phyloP scores from a whole-genome alignment of 163 green algal genomes.

The Scenedesmus sp. region DNA sequence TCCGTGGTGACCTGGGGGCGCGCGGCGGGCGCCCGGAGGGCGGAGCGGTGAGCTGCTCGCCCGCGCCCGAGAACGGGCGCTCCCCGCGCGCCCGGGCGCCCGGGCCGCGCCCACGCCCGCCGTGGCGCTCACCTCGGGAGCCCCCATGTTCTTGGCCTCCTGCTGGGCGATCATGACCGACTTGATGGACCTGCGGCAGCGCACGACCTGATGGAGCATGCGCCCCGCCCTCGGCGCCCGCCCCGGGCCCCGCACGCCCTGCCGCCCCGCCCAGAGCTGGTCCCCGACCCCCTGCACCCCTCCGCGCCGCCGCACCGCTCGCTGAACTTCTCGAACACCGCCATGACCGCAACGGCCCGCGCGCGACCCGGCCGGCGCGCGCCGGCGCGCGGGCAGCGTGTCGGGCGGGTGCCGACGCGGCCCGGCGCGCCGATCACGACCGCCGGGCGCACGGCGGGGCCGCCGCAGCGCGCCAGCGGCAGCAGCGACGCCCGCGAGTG shows the following conservation, averaged over 20 bases:
- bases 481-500: too few species aligned
- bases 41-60: too few species aligned
- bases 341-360: neutral
- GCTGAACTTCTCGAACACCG: conserved; percentile 36
- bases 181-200: conserved; percentile 86
- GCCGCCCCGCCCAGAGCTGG: too few species aligned
- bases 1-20: conserved; percentile 79
- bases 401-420: too few species aligned
- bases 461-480: too few species aligned
- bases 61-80: neutral
- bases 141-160: conserved; percentile 71
- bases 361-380: too few species aligned
- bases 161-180: conserved; percentile 83
- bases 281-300: neutral
- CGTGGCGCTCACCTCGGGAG: conserved; percentile 60
- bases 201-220: too few species aligned
- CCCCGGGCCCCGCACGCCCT: neutral
- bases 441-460: too few species aligned
- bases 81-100: neutral
- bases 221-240: conserved; percentile 72
- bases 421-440: too few species aligned
- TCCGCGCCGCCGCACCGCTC: neutral
- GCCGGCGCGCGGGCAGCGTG: too few species aligned
- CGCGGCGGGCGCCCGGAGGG: too few species aligned
- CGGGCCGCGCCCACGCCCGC: too few species aligned